Evolutionary conservation across 768 basidiomycete species (phyloP).

Genomic region (Macrocybe gigantea): DNA sequence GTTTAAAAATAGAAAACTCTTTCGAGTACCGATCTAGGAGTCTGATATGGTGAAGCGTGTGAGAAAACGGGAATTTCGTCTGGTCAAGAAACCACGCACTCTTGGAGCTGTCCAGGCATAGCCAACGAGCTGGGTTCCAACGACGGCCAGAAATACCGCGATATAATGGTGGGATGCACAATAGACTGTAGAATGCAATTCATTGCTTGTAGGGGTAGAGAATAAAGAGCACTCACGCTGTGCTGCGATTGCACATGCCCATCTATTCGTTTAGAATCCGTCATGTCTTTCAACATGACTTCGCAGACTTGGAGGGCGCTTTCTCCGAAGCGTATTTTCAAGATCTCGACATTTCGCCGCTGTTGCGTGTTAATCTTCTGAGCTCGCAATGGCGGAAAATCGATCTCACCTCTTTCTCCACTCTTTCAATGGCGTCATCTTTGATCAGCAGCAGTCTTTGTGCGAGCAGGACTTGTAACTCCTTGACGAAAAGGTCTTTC

Average conservation of each 20-base stretch:
- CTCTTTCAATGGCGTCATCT: conserved; percentile 74
- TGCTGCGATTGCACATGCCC: conserved; percentile 78
- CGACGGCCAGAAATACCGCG: conserved; percentile 92
- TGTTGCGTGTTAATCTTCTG: conserved; percentile 22
- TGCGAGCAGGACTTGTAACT: conserved; percentile 87
- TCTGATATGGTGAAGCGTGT: conserved; percentile 27
- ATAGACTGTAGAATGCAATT: conserved; percentile 38
- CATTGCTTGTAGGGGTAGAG: background rate
- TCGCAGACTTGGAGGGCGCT: conserved; percentile 91
- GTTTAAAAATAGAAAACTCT: conserved; percentile 80
- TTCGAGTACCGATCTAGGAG: conserved; percentile 71
- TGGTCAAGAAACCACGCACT: conserved; percentile 38
- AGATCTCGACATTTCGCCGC: conserved; percentile 88
- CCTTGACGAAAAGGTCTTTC: conserved; percentile 93
- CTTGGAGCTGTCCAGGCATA: conserved; percentile 83
- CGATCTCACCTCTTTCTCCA: conserved; percentile 56
- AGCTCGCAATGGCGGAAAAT: no score
- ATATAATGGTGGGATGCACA: conserved; percentile 88
- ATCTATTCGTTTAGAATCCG: conserved; percentile 88
- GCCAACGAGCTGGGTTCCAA: conserved; percentile 65
- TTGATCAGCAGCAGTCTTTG: conserved; percentile 76
- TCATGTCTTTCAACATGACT: conserved; percentile 97
- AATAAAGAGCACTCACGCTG: conserved; percentile 35
- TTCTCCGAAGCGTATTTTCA: conserved; percentile 96
- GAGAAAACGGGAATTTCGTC: background rate